A percentile compares a stretch with the other conserved stretches of the same genome.
phyloP scores from a whole-genome alignment of 169 alveolate genomes.

The Cryptosporidium bovis region DNA sequence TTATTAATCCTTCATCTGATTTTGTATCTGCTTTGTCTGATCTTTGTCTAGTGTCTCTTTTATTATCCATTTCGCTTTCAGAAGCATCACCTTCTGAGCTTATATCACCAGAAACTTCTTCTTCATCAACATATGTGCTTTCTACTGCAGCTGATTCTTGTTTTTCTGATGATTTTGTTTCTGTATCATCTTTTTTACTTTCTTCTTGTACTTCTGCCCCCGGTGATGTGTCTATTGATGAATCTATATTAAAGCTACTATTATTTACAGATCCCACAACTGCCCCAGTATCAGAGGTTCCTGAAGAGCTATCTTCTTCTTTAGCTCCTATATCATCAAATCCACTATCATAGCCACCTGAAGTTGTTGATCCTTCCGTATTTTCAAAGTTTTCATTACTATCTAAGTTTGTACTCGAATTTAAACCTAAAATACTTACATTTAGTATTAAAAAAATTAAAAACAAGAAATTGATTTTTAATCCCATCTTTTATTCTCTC shows the following conservation, averaged over 20 bases:
- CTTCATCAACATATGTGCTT: slow-evolving; percentile 66
- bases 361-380: no score
- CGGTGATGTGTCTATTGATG: background rate
- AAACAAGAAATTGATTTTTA: no score
- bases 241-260: background rate
- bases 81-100: slow-evolving; percentile 59
- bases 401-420: no score
- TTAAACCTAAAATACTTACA: no score
- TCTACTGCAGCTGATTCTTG: slow-evolving; percentile 12
- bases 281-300: no score
- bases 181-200: slow-evolving; percentile 3
- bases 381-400: no score
- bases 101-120: slow-evolving; percentile 41
- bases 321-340: no score
- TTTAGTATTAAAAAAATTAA: no score
- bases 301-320: no score
- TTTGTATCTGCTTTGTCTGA: slow-evolving; percentile 1
- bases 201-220: background rate
- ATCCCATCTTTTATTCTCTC: no score
- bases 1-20: background rate
- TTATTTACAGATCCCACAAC: no score
- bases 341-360: no score
- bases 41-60: background rate
- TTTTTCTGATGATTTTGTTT: background rate
- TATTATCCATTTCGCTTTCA: background rate